Conservation (phyloP, 1,284 basidiomycete species). For the Sanghuangporus sanghuang region DNA sequence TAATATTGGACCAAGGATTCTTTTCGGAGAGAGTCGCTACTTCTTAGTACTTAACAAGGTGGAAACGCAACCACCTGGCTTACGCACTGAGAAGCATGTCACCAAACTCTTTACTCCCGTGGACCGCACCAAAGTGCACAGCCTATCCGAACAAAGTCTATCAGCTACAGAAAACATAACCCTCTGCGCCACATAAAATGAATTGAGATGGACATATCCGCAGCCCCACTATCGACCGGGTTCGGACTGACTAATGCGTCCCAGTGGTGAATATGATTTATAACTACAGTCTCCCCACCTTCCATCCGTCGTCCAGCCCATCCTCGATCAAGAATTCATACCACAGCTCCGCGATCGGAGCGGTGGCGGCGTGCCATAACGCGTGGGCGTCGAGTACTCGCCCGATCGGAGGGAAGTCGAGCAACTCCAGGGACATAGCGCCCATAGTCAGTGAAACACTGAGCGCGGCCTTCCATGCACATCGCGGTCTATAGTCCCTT, state of each 20-base stretch:
- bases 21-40: no score
- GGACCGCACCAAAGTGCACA: no score
- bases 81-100: no score
- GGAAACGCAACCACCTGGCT: no score
- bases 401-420: conserved; percentile 85
- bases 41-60: no score
- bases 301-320: conserved; percentile 48
- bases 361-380: conserved; percentile 90
- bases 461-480: conserved; percentile 48
- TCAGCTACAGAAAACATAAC: neutral
- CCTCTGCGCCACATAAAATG: neutral
- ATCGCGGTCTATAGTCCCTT: conserved; percentile 45
- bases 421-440: conserved; percentile 80
- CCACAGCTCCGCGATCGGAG: conserved; percentile 78
- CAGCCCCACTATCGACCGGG: neutral
- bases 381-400: conserved; percentile 90
- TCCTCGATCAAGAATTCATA: conserved; percentile 77
- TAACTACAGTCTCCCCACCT: conserved; percentile 7
- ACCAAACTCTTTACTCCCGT: no score
- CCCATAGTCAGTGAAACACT: conserved; percentile 71
- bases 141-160: no score
- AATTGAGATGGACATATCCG: neutral
- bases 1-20: no score
- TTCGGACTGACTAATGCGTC: neutral
- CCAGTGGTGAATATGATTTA: neutral